Conservation (phyloP, 202 grass and related monocot genomes). For the Cymbopogon flexuosus region DNA sequence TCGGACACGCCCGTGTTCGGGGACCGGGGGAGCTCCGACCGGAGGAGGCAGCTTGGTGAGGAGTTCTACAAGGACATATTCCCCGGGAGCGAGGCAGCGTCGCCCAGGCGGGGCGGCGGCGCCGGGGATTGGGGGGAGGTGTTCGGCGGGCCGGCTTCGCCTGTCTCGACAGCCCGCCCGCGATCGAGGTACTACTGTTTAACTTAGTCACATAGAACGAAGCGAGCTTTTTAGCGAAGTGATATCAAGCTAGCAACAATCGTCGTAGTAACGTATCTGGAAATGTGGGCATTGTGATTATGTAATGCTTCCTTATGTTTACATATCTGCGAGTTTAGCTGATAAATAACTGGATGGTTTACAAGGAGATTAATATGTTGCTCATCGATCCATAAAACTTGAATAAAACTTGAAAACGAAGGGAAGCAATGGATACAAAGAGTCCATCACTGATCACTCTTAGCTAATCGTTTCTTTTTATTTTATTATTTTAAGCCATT, state of each 20-base stretch:
- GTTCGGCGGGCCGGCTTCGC: constrained; percentile 46
- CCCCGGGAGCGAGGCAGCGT: constrained; percentile 52
- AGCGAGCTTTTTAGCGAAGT: constrained; percentile 15
- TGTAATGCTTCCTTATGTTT: neutral
- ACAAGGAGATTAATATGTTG: neutral
- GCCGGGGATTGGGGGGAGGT: constrained; percentile 45
- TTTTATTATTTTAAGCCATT: neutral
- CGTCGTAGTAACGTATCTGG: neutral
- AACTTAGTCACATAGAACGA: neutral
- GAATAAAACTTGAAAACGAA: neutral
- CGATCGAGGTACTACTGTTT: constrained; percentile 28
- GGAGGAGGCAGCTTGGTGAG: constrained; percentile 52
- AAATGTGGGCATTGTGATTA: neutral
- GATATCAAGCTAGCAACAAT: neutral
- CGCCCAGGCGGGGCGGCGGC: constrained; percentile 31
- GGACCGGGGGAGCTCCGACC: constrained; percentile 50
- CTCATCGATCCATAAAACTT: neutral
- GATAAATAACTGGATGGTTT: neutral
- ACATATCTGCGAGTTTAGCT: neutral
- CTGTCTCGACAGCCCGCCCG: constrained; percentile 38
- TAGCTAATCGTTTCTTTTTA: neutral
- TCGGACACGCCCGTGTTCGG: constrained; percentile 73
- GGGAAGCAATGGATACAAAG: neutral
- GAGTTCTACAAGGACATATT: constrained; percentile 93
- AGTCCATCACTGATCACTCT: neutral